Conservation (phyloP, 2,329 filamentous ascomycete genomes). For the Phoma herbarum region DNA sequence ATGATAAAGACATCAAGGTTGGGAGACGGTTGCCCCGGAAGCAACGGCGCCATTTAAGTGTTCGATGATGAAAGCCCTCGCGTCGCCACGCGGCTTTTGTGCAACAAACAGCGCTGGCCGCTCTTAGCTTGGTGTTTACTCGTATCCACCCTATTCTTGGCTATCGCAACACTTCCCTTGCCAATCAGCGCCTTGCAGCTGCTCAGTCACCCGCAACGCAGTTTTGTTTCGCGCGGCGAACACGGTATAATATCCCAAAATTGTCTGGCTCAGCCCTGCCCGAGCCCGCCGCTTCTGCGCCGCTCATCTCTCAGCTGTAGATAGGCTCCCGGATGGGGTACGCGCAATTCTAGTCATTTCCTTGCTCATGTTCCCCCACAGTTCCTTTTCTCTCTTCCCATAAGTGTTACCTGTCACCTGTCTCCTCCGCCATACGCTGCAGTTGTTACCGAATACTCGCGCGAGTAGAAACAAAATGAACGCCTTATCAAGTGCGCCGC, state of each 20-base stretch:
- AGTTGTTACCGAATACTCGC: slow-evolving; percentile 11
- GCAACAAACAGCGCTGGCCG: slow-evolving; percentile 1
- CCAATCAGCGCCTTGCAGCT: neutral
- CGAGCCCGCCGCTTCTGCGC: slow-evolving; percentile 6
- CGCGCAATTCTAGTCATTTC: slow-evolving; percentile 16
- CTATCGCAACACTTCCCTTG: neutral
- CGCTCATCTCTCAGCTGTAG: slow-evolving; percentile 16
- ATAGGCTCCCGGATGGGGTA: slow-evolving; percentile 18
- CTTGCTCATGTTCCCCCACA: slow-evolving; percentile 17
- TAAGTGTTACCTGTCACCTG: slow-evolving; percentile 8
- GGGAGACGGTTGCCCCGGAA: neutral
- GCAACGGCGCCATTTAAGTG: neutral
- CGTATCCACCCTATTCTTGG: slow-evolving; percentile 14
- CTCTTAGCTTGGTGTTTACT: slow-evolving; percentile 5
- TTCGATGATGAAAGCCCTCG: slow-evolving; percentile 12
- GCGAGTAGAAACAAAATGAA: slow-evolving; percentile 15
- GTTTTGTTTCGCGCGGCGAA: slow-evolving; percentile 6
- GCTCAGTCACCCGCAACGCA: slow-evolving; percentile 9
- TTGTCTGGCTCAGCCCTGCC: slow-evolving; percentile 19
- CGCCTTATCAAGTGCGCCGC: slow-evolving; percentile 13
- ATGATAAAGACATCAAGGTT: neutral
- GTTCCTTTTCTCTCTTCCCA: slow-evolving; percentile 1
- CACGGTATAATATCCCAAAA: slow-evolving; percentile 12
- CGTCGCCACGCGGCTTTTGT: slow-evolving; percentile 13
- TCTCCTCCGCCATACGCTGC: slow-evolving; percentile 9